Evolutionary conservation across 192 early-diverging fungal species (phyloP).

Genomic region (Podila minutissima): DNA sequence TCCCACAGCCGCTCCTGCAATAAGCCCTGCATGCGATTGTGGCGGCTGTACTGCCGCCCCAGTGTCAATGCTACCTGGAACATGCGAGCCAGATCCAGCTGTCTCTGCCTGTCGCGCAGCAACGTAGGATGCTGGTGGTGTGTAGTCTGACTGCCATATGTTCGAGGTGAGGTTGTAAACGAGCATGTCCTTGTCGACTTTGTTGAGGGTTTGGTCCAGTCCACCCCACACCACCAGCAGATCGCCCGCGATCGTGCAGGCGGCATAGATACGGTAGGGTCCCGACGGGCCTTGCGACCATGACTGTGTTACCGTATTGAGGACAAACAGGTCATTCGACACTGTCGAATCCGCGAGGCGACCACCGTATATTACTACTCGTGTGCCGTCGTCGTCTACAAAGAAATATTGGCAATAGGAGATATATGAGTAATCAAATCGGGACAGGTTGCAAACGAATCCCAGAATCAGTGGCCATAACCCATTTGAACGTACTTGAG

Average conservation of each 20-base stretch:
- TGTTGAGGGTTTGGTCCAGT: background rate
- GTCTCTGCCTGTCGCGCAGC: background rate
- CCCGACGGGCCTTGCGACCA: background rate
- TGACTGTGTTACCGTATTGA: background rate
- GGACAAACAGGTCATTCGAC: background rate
- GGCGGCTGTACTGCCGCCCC: background rate
- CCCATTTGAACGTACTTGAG: background rate
- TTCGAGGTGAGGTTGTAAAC: background rate
- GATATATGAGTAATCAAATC: too few relatives aligned
- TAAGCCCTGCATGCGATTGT: background rate
- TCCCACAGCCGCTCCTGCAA: background rate
- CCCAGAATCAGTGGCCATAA: too few relatives aligned
- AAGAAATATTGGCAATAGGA: background rate
- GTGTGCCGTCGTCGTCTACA: background rate
- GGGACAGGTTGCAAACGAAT: too few relatives aligned
- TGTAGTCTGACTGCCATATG: background rate
- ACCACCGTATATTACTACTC: background rate
- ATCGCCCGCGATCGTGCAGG: conserved; percentile 1
- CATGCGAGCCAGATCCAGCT: background rate
- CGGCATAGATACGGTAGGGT: background rate
- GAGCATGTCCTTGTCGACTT: background rate
- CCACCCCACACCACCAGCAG: conserved; percentile 1
- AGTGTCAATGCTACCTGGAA: background rate
- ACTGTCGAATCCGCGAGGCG: background rate
- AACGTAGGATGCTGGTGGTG: background rate